Evolutionary conservation across 371 early-diverging fungal species (phyloP), one percentile per base, ranked within the genome.

Genomic region (Mucor saturninus): DNA sequence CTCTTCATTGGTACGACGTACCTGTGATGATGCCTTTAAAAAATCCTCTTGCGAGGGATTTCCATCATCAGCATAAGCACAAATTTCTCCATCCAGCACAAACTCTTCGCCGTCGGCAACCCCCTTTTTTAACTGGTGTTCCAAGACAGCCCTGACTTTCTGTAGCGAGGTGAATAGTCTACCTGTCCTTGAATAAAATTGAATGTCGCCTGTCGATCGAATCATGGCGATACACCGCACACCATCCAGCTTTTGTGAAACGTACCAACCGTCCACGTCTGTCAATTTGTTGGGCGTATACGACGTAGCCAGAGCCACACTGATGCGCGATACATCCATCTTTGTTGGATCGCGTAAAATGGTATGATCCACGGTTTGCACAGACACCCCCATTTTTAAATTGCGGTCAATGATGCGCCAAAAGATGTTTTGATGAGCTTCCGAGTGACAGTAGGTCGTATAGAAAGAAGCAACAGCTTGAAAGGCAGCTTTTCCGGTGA

Each of bases 71-170:
- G 31, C 56, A 15, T 80, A 81, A 0, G 80, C 78, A 45, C 86
- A 87, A 13, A 87, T 55, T 48, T 87, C 88, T 5, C 88, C 88
- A 59, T 87, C 88, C 40, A 87, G 55, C 5, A 84, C 73, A 56
- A 84, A 65, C 26, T 54, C 54, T 0, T 21, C 29, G 2, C 35
- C 28, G 4, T 62, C 14, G 21, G 21, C 21, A 28, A 54, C 2
- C 8, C 45, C 39, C 28, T 51, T 11, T 15, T 30, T 55, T 21
- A 79, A 26, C 5, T 73, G n/a, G 3, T 52, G 30, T 7, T 71
- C 62, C 42, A 86, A 54, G 2, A 75, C 72, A 2, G 62, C 62
- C 30, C 70, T 71, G 0, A 86, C 72, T 21, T 75, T 67, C 7
- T 62, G 57, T 2, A 83, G 59, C 2, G 76, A 67, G 21, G 61